Percentiles rank a stretch among this genome's conserved stretches.
phyloP scores from a whole-genome alignment of 164 flowering plant genomes.

The Taxillus chinensis region DNA sequence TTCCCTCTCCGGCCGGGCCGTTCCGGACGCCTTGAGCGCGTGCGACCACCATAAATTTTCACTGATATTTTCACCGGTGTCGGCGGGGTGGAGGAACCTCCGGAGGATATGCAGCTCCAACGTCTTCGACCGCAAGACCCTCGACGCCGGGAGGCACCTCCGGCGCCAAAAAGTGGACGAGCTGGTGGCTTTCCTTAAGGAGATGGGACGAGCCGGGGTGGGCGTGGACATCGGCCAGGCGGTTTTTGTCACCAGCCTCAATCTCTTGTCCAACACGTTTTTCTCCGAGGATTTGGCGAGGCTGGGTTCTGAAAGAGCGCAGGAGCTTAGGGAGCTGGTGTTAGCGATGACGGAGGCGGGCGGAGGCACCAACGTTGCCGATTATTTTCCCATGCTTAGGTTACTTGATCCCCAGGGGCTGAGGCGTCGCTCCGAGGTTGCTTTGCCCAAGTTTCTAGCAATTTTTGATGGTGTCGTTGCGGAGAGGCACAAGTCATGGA shows the following conservation, averaged over 20 bases:
- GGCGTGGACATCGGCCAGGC: conserved; percentile 19
- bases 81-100: conserved; percentile 1
- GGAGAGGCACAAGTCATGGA: too few species aligned
- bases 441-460: too few species aligned
- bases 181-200: conserved; percentile 2
- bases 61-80: too few species aligned
- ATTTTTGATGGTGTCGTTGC: too few species aligned
- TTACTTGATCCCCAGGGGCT: conserved; percentile 15
- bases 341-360: conserved; percentile 10
- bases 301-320: not conserved
- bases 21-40: too few species aligned
- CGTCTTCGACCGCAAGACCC: conserved; percentile 8
- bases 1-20: too few species aligned
- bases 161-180: conserved; percentile 11
- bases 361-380: conserved; percentile 16
- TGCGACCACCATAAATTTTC: too few species aligned
- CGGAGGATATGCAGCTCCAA: conserved; percentile 12
- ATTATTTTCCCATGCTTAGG: conserved; percentile 13
- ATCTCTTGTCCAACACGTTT: conserved; percentile 17
- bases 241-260: conserved; percentile 15
- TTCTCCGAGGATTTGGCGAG: conserved; percentile 21
- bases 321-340: conserved; percentile 12
- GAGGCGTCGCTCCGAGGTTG: too few species aligned
- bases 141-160: conserved; percentile 10
- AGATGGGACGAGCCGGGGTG: conserved; percentile 6